Evolutionary conservation across 2,329 filamentous ascomycete species (phyloP).

Genomic region (Xylariaceae sp.): DNA sequence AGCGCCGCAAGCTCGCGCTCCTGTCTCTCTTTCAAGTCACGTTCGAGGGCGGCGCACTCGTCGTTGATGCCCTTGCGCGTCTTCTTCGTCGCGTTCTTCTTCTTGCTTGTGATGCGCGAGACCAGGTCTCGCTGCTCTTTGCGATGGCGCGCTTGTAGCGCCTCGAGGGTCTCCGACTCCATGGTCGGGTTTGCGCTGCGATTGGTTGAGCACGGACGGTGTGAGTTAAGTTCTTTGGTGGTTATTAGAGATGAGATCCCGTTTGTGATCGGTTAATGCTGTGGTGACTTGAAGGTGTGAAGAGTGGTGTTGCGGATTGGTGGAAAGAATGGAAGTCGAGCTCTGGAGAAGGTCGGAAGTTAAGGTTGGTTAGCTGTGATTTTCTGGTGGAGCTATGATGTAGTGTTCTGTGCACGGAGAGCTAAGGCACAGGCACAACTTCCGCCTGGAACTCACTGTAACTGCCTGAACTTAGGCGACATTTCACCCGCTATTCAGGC

Average conservation of each 20-base stretch:
- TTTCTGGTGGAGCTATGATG: conserved; percentile 3
- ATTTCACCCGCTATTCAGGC: not conserved
- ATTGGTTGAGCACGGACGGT: not conserved
- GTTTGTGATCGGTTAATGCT: too few species aligned
- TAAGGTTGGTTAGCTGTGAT: not conserved
- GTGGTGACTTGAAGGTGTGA: too few species aligned
- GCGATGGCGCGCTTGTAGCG: conserved; percentile 72
- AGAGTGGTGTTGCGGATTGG: too few species aligned
- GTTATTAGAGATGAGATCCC: too few species aligned
- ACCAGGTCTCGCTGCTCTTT: conserved; percentile 87
- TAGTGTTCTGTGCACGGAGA: not conserved
- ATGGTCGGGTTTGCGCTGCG: not conserved
- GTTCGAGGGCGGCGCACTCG: conserved; percentile 68
- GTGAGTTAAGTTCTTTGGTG: not conserved
- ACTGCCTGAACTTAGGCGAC: not conserved
- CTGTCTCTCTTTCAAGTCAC: conserved; percentile 61
- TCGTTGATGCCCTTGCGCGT: conserved; percentile 69
- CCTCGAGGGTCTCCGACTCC: conserved; percentile 61
- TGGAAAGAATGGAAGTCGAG: too few species aligned
- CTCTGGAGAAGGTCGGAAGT: too few species aligned
- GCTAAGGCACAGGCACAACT: too few species aligned
- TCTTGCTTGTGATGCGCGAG: conserved; percentile 83
- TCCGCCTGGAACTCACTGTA: too few species aligned
- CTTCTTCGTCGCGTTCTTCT: conserved; percentile 92
- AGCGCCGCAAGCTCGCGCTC: conserved; percentile 51